Percentiles rank a stretch among this genome's conserved stretches.
Evolutionary conservation across 805 yeast species (phyloP).

Genomic region (Starmerella kuoi): DNA sequence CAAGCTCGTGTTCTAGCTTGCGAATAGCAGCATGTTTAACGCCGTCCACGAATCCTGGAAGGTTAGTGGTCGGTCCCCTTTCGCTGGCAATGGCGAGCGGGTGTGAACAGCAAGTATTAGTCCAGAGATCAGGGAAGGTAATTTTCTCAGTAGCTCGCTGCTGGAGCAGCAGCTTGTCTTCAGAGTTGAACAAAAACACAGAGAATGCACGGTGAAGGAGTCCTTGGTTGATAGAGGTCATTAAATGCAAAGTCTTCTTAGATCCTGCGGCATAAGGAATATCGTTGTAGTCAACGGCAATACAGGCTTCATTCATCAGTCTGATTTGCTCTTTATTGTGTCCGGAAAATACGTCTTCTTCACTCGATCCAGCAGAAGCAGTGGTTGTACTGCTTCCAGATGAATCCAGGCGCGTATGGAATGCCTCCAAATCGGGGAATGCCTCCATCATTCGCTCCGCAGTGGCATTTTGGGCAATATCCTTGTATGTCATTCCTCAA

Average conservation of each 20-base stretch:
- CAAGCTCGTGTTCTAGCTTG: conserved; percentile 85
- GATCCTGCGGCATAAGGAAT: conserved; percentile 85
- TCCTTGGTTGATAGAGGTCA: conserved; percentile 77
- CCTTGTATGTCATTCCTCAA: conserved; percentile 13
- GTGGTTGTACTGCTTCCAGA: conserved; percentile 14
- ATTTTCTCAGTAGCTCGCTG: conserved; percentile 95
- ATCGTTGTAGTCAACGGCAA: conserved; percentile 81
- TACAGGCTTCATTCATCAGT: conserved; percentile 93
- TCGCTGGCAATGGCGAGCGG: conserved; percentile 79
- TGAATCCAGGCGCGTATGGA: conserved; percentile 21
- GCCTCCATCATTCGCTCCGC: conserved; percentile 20
- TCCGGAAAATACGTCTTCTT: conserved; percentile 51
- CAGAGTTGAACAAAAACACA: conserved; percentile 77
- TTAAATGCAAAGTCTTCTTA: conserved; percentile 69
- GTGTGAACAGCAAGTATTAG: conserved; percentile 97
- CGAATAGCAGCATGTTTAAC: conserved; percentile 82
- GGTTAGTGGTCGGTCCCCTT: conserved; percentile 42
- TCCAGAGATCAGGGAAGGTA: conserved; percentile 96
- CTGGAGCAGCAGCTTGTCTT: conserved; percentile 69
- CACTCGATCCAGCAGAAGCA: conserved; percentile 1
- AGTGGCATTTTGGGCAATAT: conserved; percentile 19
- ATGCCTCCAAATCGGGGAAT: conserved; percentile 26
- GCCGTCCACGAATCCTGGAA: conserved; percentile 58
- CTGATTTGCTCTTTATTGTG: conserved; percentile 90
- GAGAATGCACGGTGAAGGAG: conserved; percentile 91